Percentiles rank a stretch among this genome's conserved stretches.
Conservation (phyloP, 2,329 filamentous ascomycete genomes). For the Neofusicoccum parvum region DNA sequence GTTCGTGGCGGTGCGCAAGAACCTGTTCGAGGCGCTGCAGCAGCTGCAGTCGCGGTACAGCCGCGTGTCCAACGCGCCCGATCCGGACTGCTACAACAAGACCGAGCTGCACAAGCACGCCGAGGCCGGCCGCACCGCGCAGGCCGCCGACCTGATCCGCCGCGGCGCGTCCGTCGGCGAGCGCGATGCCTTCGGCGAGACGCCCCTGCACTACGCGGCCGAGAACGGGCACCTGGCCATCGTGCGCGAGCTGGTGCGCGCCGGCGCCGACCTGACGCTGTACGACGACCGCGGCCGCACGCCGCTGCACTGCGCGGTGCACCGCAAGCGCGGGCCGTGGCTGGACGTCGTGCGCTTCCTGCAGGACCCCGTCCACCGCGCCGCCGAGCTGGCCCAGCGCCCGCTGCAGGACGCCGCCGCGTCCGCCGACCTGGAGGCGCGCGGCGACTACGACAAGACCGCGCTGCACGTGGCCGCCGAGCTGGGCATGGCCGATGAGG, state of each 20-base stretch:
- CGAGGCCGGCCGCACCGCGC: neutral
- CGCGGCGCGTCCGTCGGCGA: neutral
- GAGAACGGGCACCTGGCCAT: neutral
- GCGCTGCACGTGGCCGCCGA: neutral
- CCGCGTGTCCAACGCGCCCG: neutral
- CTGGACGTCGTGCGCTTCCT: neutral
- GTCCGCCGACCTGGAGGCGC: neutral
- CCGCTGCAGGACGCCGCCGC: neutral
- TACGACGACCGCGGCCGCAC: neutral
- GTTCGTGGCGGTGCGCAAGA: neutral
- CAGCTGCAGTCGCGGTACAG: neutral
- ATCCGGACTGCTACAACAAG: neutral
- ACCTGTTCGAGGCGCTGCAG: slow-evolving; percentile 13
- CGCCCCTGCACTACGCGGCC: slow-evolving; percentile 2
- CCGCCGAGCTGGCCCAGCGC: neutral
- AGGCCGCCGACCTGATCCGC: neutral
- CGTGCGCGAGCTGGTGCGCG: neutral
- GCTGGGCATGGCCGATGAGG: neutral
- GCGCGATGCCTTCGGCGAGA: slow-evolving; percentile 4
- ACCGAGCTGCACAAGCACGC: neutral
- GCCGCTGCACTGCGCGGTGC: slow-evolving; percentile 12
- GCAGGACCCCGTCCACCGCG: neutral
- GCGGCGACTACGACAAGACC: neutral
- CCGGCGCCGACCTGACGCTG: neutral
- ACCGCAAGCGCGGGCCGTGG: neutral